These are phyloP conservation scores for Fennellomyces sp. DNA, from an alignment of 371 early-diverging fungal species.

Conservation along the genomic window DNA sequence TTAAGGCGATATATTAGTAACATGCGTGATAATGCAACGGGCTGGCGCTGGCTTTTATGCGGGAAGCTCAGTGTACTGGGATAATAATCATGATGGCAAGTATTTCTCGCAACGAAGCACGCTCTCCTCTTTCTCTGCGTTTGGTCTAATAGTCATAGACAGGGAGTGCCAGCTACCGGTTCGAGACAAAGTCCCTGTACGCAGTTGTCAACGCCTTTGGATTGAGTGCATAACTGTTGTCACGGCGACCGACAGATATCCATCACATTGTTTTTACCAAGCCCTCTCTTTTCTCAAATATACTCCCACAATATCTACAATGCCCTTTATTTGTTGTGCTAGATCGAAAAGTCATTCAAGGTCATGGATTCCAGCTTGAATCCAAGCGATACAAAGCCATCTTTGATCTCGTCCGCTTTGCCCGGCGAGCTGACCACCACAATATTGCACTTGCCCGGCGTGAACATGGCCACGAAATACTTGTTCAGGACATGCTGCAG, in stretches of 20 bases:
- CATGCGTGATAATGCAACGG: conserved; percentile 77
- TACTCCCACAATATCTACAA: neutral
- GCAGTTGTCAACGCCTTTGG: conserved; percentile 69
- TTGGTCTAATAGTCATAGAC: neutral
- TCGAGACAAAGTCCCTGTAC: conserved; percentile 72
- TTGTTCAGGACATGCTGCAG: conserved; percentile 39
- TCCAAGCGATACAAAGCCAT: conserved; percentile 39
- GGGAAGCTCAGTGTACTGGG: conserved; percentile 78
- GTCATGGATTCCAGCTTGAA: conserved; percentile 34
- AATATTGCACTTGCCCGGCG: conserved; percentile 52
- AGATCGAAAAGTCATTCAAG: conserved; percentile 38
- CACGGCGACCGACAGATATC: neutral
- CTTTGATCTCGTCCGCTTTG: conserved; percentile 53
- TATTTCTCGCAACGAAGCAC: neutral
- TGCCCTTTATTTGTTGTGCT: neutral
- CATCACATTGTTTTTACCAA: neutral
- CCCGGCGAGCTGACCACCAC: conserved; percentile 58
- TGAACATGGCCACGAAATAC: conserved; percentile 61
- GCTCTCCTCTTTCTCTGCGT: neutral
- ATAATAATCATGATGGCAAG: conserved; percentile 40
- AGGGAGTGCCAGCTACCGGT: conserved; percentile 69
- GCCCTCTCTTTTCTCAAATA: neutral
- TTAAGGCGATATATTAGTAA: conserved; percentile 40
- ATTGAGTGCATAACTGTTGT: conserved; percentile 36
- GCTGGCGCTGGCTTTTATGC: conserved; percentile 79